Evolutionary conservation across 169 alveolate genomes (phyloP).

Genomic region (Condylostoma magnum): DNA sequence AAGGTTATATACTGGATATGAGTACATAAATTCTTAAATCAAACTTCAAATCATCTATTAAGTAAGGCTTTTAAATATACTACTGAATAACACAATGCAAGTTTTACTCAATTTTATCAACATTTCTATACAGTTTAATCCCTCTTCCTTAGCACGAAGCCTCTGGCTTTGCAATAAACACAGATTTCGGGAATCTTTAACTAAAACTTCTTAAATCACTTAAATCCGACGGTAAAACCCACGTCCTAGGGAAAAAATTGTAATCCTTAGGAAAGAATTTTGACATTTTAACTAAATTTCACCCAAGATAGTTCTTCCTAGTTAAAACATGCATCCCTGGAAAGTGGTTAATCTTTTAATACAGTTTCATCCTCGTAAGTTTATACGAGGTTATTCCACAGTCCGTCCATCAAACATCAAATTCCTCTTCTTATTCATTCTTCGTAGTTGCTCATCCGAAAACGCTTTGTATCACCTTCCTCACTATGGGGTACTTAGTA

Average conservation of each 20-base stretch:
- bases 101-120: constrained; percentile 37
- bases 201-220: constrained; percentile 36
- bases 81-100: constrained; percentile 51
- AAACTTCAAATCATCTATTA: constrained; percentile 57
- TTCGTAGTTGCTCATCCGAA: neutral
- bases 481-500: constrained; percentile 7
- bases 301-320: constrained; percentile 42
- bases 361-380: constrained; percentile 39
- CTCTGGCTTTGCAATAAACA: constrained; percentile 58
- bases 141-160: constrained; percentile 63
- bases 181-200: constrained; percentile 19
- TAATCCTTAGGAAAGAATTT: constrained; percentile 42
- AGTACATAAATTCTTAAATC: constrained; percentile 62
- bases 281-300: constrained; percentile 35
- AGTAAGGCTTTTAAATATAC: constrained; percentile 46
- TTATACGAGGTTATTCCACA: constrained; percentile 42
- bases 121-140: constrained; percentile 40
- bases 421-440: constrained; percentile 30
- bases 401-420: constrained; percentile 51
- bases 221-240: constrained; percentile 37
- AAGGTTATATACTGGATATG: constrained; percentile 52
- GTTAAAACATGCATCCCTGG: constrained; percentile 48
- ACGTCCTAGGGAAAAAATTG: constrained; percentile 46
- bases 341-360: constrained; percentile 47
- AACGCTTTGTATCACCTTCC: neutral